These are phyloP conservation scores for Euphrasia arctica DNA, from an alignment of 305 asterid species.

Conservation along the genomic window DNA sequence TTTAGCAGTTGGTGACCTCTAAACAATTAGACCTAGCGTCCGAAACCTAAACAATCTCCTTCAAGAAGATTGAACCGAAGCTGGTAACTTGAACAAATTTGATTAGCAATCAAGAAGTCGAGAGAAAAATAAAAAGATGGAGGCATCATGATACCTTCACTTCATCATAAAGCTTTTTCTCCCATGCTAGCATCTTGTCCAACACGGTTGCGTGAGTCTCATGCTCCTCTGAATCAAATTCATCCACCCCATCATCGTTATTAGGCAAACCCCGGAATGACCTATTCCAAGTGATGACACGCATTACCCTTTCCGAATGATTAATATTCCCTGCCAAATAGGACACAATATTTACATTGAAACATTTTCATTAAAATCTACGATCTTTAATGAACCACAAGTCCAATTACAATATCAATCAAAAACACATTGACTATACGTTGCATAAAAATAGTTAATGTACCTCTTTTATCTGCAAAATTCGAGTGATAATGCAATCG, in stretches of 20 bases:
- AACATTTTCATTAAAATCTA: background rate
- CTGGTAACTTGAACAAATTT: background rate
- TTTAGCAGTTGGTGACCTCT: background rate
- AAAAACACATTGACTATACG: conserved; percentile 20
- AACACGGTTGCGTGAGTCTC: conserved; percentile 98
- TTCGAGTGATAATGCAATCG: conserved; percentile 97
- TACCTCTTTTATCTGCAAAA: conserved; percentile 93
- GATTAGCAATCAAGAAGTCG: conserved; percentile 3
- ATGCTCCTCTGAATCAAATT: conserved; percentile 86
- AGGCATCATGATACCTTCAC: conserved; percentile 68
- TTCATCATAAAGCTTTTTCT: conserved; percentile 98
- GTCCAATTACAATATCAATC: conserved; percentile 7
- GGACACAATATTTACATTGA: conserved; percentile 11
- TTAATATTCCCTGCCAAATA: conserved; percentile 75
- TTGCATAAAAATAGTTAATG: background rate
- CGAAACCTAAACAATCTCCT: conserved; percentile 3
- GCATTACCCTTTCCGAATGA: conserved; percentile 95
- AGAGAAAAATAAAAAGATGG: conserved; percentile 7
- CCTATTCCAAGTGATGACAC: conserved; percentile 97
- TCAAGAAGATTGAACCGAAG: conserved; percentile 22
- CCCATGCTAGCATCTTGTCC: conserved; percentile 99
- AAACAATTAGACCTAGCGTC: conserved; percentile 10
- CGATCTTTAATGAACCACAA: conserved; percentile 17
- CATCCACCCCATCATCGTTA: conserved; percentile 66
- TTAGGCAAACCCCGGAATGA: conserved; percentile 72